Percentiles rank a stretch among this genome's conserved stretches.
phyloP scores from a whole-genome alignment of 2,329 filamentous ascomycete species.

The Cladosporium colombiae region DNA sequence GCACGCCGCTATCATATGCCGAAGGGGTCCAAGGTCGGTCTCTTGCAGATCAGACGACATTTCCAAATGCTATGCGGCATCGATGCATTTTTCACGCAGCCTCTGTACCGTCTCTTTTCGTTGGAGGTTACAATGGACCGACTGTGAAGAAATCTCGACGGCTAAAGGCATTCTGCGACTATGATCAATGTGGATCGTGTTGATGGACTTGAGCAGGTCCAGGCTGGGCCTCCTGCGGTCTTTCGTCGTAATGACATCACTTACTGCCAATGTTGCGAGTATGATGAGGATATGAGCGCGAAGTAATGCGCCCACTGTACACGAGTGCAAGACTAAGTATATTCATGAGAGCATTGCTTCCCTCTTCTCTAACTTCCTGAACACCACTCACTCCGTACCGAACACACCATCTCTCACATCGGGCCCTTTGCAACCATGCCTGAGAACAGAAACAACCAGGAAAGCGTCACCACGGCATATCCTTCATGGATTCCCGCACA shows the following conservation, averaged over 20 bases:
- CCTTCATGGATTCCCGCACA: constrained; percentile 31
- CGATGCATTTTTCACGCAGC: background rate
- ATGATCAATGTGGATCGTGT: background rate
- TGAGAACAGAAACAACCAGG: constrained; percentile 5
- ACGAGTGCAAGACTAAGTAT: background rate
- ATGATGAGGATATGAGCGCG: constrained; percentile 11
- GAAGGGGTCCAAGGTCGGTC: background rate
- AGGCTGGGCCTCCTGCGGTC: constrained; percentile 4
- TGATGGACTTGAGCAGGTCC: background rate
- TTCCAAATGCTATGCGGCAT: background rate
- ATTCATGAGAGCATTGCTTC: background rate
- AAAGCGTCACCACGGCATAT: constrained; percentile 28
- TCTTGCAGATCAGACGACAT: background rate
- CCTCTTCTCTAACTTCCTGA: no score
- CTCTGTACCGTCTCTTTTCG: background rate
- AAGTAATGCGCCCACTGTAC: background rate
- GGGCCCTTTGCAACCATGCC: background rate
- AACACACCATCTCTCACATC: background rate
- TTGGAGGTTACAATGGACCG: background rate
- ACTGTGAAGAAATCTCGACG: background rate
- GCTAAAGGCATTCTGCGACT: background rate
- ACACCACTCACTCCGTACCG: background rate
- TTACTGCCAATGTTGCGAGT: background rate
- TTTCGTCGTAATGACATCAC: constrained; percentile 17
- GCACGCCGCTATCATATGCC: background rate